Evolutionary conservation across 768 basidiomycete genomes (phyloP), one percentile per base, ranked within the genome.

Genomic region (Trametopsis cervina): DNA sequence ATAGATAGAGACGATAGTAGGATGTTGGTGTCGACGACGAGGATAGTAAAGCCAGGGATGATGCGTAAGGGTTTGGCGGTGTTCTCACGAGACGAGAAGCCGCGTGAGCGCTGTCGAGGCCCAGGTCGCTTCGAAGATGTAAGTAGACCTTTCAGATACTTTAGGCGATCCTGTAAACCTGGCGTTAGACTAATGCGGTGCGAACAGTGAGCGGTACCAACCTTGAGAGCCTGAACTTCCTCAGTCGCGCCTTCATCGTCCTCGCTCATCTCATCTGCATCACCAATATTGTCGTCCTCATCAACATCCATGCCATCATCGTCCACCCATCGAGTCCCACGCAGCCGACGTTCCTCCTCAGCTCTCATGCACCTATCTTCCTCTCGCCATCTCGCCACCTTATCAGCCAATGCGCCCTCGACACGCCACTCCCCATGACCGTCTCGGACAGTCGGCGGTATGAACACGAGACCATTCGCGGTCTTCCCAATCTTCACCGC

Each of bases 21-120:
- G 47, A 97, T 89, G 68, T 98, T 98, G 41, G 95, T 97, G 66
- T 98, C 95, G 59, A 95, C 71, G 23, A 99, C 84, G 49, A 99
- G 83, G 39, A 86, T 72, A 10, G 91, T 91, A 66, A 92, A 96
- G 2, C 95, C 95, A 2, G 89, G 76, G 4, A 88, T 69, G 55
- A 91, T 77, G 41, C 70, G 68, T 15, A 88, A 63, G 7, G 67
- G 64, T 11, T 74, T 73, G 23, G 57, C 52, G 15, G 61, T 54
- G 48, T 63, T 64, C 24, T 63, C 58, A 33, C 61, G 29, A 47
- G 53, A 50, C 51, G 60, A 54, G 55, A 65, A 51, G 57, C 65
- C 45, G 41, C 63, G 60, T 45, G 65, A 50, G 40, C 54, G 59
- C 50, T 42, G 66, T 40, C 50, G 55, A 39, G 60, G 51, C 1